Evolutionary conservation across 371 early-diverging fungal species (phyloP).

Genomic region (Apophysomyces sp.): DNA sequence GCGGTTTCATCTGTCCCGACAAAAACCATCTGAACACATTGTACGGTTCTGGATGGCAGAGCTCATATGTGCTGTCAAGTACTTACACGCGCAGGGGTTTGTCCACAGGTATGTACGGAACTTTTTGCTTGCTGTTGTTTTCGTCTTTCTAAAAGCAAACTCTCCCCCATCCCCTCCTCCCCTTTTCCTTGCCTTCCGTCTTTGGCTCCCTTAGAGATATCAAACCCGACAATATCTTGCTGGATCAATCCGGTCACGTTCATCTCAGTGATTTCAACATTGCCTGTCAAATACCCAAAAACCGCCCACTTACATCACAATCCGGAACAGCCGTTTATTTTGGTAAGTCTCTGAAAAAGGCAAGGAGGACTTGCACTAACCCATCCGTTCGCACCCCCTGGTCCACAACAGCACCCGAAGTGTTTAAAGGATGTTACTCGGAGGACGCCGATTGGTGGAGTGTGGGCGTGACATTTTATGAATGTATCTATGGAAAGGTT

Average conservation of each 20-base stretch:
- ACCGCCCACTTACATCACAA: constrained; percentile 51
- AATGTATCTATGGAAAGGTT: constrained; percentile 55
- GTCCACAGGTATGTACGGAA: constrained; percentile 57
- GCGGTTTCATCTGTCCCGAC: constrained; percentile 67
- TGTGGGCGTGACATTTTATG: constrained; percentile 77
- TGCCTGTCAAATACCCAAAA: constrained; percentile 50
- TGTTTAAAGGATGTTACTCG: constrained; percentile 58
- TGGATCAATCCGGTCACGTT: constrained; percentile 67
- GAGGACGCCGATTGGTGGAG: constrained; percentile 87
- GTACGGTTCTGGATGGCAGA: constrained; percentile 74
- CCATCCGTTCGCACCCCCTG: too few relatives aligned
- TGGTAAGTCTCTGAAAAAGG: too few relatives aligned
- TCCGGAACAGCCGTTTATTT: constrained; percentile 76
- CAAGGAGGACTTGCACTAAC: too few relatives aligned
- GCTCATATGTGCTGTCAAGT: constrained; percentile 61
- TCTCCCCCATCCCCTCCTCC: not conserved
- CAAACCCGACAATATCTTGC: constrained; percentile 77
- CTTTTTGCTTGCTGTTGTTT: too few relatives aligned
- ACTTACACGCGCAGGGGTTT: constrained; percentile 70
- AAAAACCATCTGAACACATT: constrained; percentile 59
- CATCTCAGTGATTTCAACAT: constrained; percentile 77
- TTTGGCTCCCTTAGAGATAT: constrained; percentile 69
- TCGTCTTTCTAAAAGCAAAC: not conserved
- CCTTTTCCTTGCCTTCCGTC: not conserved
- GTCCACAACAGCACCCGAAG: constrained; percentile 63